A percentile compares a stretch with the other conserved stretches of the same genome.
phyloP scores from a whole-genome alignment of 768 basidiomycete genomes.

The Boletus vinaceobasis region DNA sequence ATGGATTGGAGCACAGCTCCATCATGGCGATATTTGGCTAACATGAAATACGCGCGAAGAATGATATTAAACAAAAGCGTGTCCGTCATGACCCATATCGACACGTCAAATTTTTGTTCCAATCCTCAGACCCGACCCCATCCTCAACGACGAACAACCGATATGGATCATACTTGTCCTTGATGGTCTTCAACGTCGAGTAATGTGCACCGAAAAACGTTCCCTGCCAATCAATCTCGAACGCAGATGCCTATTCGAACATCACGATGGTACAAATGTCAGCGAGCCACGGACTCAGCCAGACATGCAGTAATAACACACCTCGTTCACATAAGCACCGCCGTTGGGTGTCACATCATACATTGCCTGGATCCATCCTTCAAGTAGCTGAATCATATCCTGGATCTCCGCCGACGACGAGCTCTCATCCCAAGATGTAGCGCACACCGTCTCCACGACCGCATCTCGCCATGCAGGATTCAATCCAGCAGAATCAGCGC shows the following conservation, averaged over 20 bases:
- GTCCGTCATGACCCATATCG: background rate
- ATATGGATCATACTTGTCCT: conserved; percentile 42
- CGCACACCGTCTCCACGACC: conserved; percentile 10
- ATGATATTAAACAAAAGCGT: too few species aligned
- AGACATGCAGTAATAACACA: background rate
- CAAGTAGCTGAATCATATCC: conserved; percentile 4
- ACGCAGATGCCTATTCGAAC: conserved; percentile 22
- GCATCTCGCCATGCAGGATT: conserved; percentile 38
- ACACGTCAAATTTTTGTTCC: conserved; percentile 35
- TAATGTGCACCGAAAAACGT: conserved; percentile 49
- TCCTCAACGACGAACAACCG: conserved; percentile 43
- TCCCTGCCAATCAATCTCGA: conserved; percentile 38
- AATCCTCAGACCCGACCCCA: conserved; percentile 51
- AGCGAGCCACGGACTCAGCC: background rate
- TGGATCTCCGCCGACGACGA: conserved; percentile 12
- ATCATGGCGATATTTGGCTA: background rate
- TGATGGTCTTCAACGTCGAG: conserved; percentile 37
- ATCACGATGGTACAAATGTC: background rate
- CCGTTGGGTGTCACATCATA: conserved; percentile 30
- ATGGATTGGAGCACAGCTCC: background rate
- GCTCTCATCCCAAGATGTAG: conserved; percentile 19
- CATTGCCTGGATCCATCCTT: conserved; percentile 7
- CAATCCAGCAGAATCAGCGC: too few species aligned
- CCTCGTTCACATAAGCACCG: conserved; percentile 51
- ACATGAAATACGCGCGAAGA: background rate